Base-by-base conservation (phyloP, 179 eudicot genomes). In the Spergularia azorica region DNA sequence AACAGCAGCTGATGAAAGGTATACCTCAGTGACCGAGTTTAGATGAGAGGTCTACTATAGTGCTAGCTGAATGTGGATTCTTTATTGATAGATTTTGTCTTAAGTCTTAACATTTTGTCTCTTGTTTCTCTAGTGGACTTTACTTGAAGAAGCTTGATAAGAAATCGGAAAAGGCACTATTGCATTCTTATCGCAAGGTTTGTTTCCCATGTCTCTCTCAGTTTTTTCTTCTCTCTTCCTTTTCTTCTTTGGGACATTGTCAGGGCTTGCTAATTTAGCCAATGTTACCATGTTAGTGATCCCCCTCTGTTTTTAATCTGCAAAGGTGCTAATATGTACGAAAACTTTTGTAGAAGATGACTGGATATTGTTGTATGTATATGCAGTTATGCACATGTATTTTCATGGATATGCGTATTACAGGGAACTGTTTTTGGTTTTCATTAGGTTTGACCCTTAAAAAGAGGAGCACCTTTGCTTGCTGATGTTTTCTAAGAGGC, bases 171-270 rank as follows among this genome's bases (percentile, higher is more conserved):
- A 93, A 95, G 86, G 77, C 91, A n/a, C 85, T 95, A 63, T 77
- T 95, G 66, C 92, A 95, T 86, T 88, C 98, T 9, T 95, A 95
- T 82, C 97, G 98, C 79, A 95, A 95, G 97, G 99, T 94, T 75
- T 43, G 36, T 70, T 71, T 62, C 46, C 71, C 18, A 46, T 57
- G 65, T 75, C 57, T 3, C 57, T 3, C 39, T 58, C 64, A 20
- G 59, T 20, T 75, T 32, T 43, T 36, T 72, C 4, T 76, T n/a
- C 26, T 73, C 46, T 69, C 66, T 50, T 41, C 51, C 16, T 77
- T 65, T 69, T 51, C 50, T 20, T 39, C 59, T 48, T 2, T 67
- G 73, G 18, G 43, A 3, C 32, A 26, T 56, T 39, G 61, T 65
- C 71, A 8, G 50, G 62, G 64, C 76, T 71, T 4, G 21, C 76